phyloP scores from a whole-genome alignment of 495 filamentous ascomycete genomes.

The Aspergillus kassunensis region DNA sequence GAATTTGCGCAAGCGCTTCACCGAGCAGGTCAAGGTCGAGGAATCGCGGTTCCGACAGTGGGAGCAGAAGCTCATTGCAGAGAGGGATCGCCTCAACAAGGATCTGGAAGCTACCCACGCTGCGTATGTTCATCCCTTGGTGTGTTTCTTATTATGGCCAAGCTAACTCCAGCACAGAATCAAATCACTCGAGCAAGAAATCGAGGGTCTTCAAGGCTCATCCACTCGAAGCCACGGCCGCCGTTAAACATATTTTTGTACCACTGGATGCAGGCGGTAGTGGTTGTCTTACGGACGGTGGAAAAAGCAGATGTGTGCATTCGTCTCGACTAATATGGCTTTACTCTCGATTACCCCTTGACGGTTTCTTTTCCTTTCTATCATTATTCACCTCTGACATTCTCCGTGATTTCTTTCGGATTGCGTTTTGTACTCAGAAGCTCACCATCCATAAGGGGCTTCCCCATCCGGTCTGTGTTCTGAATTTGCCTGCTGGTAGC shows the following conservation, averaged over 20 bases:
- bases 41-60: conserved; percentile 97
- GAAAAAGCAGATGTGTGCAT: conserved; percentile 30
- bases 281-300: conserved; percentile 23
- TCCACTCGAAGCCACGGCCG: conserved; percentile 91
- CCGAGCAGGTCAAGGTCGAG: conserved; percentile 99
- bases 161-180: conserved; percentile 54
- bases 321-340: conserved; percentile 33
- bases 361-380: conserved; percentile 18
- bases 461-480: conserved; percentile 22
- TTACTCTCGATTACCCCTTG: conserved; percentile 41
- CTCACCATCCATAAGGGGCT: conserved; percentile 14
- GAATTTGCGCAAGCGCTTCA: conserved; percentile 95
- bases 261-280: conserved; percentile 8
- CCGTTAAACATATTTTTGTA: conserved; percentile 56
- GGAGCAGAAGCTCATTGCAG: conserved; percentile 99
- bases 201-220: conserved; percentile 90
- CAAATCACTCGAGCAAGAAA: conserved; percentile 89
- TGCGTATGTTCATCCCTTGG: conserved; percentile 52
- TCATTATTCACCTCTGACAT: conserved; percentile 1
- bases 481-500: conserved; percentile 43
- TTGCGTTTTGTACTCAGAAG: conserved; percentile 20
- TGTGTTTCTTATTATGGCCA: background rate
- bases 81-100: conserved; percentile 98
- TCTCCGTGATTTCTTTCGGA: conserved; percentile 19
- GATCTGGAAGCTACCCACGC: conserved; percentile 96